A percentile compares a stretch with the other conserved stretches of the same genome.
Evolutionary conservation across 805 yeast species (phyloP).

Genomic region (Candida insectalens): DNA sequence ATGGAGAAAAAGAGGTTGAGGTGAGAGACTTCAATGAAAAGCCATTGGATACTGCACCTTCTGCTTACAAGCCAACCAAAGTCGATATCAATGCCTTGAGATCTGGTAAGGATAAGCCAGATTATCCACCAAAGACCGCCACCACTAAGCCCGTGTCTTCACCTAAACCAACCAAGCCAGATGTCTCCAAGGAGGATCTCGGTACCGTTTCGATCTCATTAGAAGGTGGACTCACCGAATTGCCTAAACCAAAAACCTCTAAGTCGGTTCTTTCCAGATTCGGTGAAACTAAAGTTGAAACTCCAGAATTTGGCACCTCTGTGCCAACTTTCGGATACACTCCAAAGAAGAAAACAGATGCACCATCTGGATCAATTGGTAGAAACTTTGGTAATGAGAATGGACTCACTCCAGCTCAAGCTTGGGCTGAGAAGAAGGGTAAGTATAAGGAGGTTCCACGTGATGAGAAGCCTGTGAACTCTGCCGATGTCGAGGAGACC

Average conservation of each 20-base stretch:
- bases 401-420: constrained; percentile 90
- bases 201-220: constrained; percentile 32
- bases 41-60: constrained; percentile 43
- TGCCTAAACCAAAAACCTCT: constrained; percentile 54
- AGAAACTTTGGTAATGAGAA: constrained; percentile 53
- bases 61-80: constrained; percentile 59
- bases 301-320: constrained; percentile 26
- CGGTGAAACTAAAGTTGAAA: constrained; percentile 24
- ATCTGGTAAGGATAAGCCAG: constrained; percentile 13
- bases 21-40: constrained; percentile 41
- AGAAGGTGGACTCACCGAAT: constrained; percentile 37
- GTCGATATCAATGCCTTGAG: constrained; percentile 49
- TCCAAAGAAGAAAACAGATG: constrained; percentile 17
- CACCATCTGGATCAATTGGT: constrained; percentile 27
- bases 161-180: constrained; percentile 27
- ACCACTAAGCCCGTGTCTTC: background rate
- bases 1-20: constrained; percentile 49
- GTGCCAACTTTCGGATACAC: constrained; percentile 20
- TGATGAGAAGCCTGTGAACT: constrained; percentile 22
- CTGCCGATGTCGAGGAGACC: constrained; percentile 10
- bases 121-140: constrained; percentile 32
- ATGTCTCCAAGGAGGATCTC: constrained; percentile 29
- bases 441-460: constrained; percentile 37
- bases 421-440: constrained; percentile 90
- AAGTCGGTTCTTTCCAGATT: constrained; percentile 42